Evolutionary conservation across 2,329 filamentous ascomycete species (phyloP).

Genomic region (Cladosporium phlei): DNA sequence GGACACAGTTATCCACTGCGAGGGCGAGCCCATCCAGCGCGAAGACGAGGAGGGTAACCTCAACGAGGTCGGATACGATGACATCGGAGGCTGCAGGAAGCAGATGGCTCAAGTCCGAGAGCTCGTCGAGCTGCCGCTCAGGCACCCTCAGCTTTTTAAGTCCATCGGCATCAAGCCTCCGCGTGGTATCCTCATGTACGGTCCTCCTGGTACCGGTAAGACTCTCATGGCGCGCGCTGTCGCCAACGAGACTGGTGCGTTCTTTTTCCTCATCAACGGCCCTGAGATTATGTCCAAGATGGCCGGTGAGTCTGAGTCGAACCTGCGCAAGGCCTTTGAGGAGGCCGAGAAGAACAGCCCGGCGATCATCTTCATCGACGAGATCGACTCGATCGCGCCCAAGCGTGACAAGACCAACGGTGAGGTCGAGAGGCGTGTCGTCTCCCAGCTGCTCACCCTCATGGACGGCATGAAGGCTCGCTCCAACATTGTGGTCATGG

Average conservation of each 20-base stretch:
- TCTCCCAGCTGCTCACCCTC: slow-evolving; percentile 91
- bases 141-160: slow-evolving; percentile 98
- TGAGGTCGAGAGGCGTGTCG: slow-evolving; percentile 96
- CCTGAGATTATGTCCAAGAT: slow-evolving; percentile 99
- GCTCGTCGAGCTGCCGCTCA: slow-evolving; percentile 92
- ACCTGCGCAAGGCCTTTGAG: slow-evolving; percentile 97
- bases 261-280: slow-evolving; percentile 99
- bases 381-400: slow-evolving; percentile 97
- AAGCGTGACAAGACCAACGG: slow-evolving; percentile 99
- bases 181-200: slow-evolving; percentile 88
- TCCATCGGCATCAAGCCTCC: slow-evolving; percentile 99
- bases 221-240: slow-evolving; percentile 98
- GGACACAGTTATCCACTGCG: slow-evolving; percentile 98
- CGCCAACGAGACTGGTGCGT: slow-evolving; percentile 96
- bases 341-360: slow-evolving; percentile 99
- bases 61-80: slow-evolving; percentile 98
- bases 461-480: slow-evolving; percentile 99
- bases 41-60: slow-evolving; percentile 99
- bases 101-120: slow-evolving; percentile 99
- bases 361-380: slow-evolving; percentile 98
- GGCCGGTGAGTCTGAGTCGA: slow-evolving; percentile 98
- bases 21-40: slow-evolving; percentile 93
- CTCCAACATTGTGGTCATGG: slow-evolving; percentile 98
- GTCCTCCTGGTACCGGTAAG: slow-evolving; percentile 98
- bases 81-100: slow-evolving; percentile 98